Evolutionary conservation across 164 flowering plant genomes (phyloP), one percentile per base, ranked within the genome.

Genomic region (Vitis cinerea): DNA sequence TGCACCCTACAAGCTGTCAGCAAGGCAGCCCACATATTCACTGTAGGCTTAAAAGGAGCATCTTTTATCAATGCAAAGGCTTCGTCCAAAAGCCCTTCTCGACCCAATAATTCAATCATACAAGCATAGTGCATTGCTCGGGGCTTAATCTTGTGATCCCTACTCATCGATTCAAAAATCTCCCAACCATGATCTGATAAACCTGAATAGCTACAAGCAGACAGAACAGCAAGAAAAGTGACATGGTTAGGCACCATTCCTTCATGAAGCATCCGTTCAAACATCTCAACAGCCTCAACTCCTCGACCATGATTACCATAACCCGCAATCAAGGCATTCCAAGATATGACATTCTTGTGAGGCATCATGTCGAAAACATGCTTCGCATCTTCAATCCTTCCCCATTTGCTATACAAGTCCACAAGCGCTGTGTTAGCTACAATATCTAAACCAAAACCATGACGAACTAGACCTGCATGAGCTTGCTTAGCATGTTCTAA

Each of bases 11-110:
- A 88, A 60, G 97, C 95, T 59, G 88, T 90, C 59, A 93, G 79
- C 75, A 90, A 78, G 44, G 98, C 94, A 59, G 92, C 93, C 97
- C 98, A 93, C 95, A 91, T 91, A 61, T 90, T 91, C 53, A 75
- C 74, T 0, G 90, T 90, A 13, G 95, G 89, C 65, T 72, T 72
- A 67, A 87, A 85, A 1, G 97, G 95, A 58, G 88, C 88, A 55
- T 80, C 83, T 74, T 75, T 80, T 72, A 90, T 89, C 78, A 92
- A 74, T 17, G 81, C 86, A 70, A 84, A 72, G 53, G 98, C 97
- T 79, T 88, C 90, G 75, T 88, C 90, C 61, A 90, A 72, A 61
- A 54, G 85, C 50, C 93, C 94, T 74, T 86, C 89, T 62, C 83
- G 78, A 37, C 94, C 97, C 30, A 91, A 77, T 71, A 91, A 71